Conservation (phyloP, 2,329 filamentous ascomycete genomes). For the Exserohilum rostratum region DNA sequence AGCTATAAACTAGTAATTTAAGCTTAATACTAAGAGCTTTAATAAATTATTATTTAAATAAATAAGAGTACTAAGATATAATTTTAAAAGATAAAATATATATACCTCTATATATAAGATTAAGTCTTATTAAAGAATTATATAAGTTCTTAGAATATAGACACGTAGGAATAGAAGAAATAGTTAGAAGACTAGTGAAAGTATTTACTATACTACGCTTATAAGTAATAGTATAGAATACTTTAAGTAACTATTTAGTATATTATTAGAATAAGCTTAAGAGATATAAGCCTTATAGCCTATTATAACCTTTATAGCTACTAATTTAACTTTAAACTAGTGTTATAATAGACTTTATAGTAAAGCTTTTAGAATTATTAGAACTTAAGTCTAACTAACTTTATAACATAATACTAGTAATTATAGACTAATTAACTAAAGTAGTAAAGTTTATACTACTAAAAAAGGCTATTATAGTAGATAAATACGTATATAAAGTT, state of each 20-base stretch:
- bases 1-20: neutral
- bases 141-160: neutral
- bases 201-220: neutral
- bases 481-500: neutral
- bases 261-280: neutral
- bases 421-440: neutral
- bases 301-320: neutral
- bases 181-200: neutral
- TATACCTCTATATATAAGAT: neutral
- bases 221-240: neutral
- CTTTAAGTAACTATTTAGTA: neutral
- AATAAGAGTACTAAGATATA: neutral
- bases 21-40: neutral
- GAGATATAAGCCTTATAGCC: neutral
- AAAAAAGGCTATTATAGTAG: neutral
- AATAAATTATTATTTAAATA: neutral
- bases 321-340: neutral
- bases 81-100: neutral
- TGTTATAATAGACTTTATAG: neutral
- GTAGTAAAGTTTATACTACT: neutral
- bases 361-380: neutral
- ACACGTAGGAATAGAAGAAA: neutral
- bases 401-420: neutral
- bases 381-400: neutral
- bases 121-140: neutral